Base-by-base conservation (phyloP, 176 grass and related monocot genomes). In the Bothriochloa decipiens region DNA sequence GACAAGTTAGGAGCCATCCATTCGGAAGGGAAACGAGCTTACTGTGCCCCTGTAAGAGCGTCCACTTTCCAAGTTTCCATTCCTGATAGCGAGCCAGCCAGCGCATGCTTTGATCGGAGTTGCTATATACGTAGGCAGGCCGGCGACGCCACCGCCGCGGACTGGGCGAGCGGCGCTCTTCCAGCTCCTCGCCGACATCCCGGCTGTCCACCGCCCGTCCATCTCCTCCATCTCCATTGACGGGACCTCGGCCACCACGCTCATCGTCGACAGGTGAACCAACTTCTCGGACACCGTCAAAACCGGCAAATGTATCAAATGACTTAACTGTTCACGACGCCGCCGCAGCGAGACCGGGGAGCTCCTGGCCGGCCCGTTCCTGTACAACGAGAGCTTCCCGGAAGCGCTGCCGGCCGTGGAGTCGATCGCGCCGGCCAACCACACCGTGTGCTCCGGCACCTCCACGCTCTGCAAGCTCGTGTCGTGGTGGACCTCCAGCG, bases 391-490 rank as follows among this genome's bases (percentile, higher is more conserved):
- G 79, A 90, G 89, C 84, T 91, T 91, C 52, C 76, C 82, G 2
- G 84, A 91, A 9, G 94, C 94, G 20, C 86, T 97, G 29, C 91
- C 89, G 1, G 57, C 79, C 36, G 87, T 97, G 42, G 20, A 58
- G 16, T 82, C 94, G 13, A 92, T 97, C 4, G 91, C 89, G 17
- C 94, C 91, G 0, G 80, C 68, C n/a, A 97, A 97, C 36, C 91
- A 94, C 47, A 94, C 91, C 0, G 91, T 97, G 11, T 94, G 94
- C 29, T 86, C 94, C 16, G 85, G 67, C 41, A 83, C 91, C 43
- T 97, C 94, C 74, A 97, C 94, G 27, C 79, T 97, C 18, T 97
- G 94, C 72, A 94, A 97, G 77, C 87, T 97, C 18, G 94, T 97
- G 11, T 94, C 89, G 1, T 97, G 94, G 94, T 94, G 94, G 94